Evolutionary conservation across 2,329 filamentous ascomycete genomes (phyloP), one percentile per base, ranked within the genome.

Genomic region (Monascus ruber): DNA sequence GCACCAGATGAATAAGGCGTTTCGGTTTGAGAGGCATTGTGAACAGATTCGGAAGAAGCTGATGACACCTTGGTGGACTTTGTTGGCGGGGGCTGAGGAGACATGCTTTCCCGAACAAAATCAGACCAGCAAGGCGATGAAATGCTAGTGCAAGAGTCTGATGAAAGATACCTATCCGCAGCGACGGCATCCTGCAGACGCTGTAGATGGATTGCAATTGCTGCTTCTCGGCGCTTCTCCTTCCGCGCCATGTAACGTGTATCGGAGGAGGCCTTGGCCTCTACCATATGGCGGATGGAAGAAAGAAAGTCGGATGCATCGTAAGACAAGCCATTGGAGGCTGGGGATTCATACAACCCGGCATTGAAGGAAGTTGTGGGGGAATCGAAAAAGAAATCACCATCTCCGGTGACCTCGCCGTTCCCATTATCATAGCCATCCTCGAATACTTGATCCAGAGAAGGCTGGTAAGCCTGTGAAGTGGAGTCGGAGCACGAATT

Each of bases 151-250:
- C 46, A 56, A 11, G 56, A 54, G 31, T 56, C 52, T 6, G 54
- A 52, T 4, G 49, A 49, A 36, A 55, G 41, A 11, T 56, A 52
- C 5, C 49, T 11, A 5, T 59, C 54, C 2, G 49, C 42, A 8
- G 52, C 36, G 4, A 55, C 51, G 8, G 51, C 48, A 41, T 62
- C 55, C 35, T 55, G 54, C 26, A 64, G 44, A 9, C 62, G 53
- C 38, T 65, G 58, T n/a, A 65, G 41, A 33, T 65, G 62, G 26
- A 66, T 36, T 5, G 60, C 60, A 43, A 66, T 66, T 1, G 61
- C 55, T 6, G 63, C 62, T 36, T 66, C 63, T 10, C 58, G 52
- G 37, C 61, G 59, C 53, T 66, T 66, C 46, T 63, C 55, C 43
- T 66, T 64, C 31, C 49, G 48, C 5, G 63, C 62, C 29, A 54